Base-by-base conservation (phyloP, 1,284 basidiomycete species). In the Cutaneotrichosporon spelunceum region DNA sequence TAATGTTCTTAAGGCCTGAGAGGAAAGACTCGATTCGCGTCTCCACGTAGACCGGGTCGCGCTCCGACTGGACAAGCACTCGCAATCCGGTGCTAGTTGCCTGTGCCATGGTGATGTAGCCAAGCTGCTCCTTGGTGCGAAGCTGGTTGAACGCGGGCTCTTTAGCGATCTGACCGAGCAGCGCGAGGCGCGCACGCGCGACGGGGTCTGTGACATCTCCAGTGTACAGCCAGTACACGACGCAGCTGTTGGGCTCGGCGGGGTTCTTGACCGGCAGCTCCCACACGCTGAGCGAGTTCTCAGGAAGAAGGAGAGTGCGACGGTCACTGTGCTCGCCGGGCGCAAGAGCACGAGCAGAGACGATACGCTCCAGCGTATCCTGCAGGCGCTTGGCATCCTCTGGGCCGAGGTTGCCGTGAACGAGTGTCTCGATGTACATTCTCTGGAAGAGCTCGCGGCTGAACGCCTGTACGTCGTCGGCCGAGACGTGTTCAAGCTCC, bases 61-160 rank as follows among this genome's bases (percentile, higher is more conserved):
- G 87, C 80, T 98, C 94, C 68, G 89, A 92, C 81, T 99, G 96
- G 30, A 99, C 85, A 9, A 94, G 81, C 57, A 99, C 85, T n/a
- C 91, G 85, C 68, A 96, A 80, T 11, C 93, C 94, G 13, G 88
- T 87, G 27, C 84, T 72, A 48, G 87, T 75, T 39, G 81, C 78
- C 0, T 83, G 82, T 59, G 85, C 85, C 53, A 81, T 84, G 45
- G 93, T 91, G 54, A 95, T 84, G 75, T 99, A 99, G 13, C 96
- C 96, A 0, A 99, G 84, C 78, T 99, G 96, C 76, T 99, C 93
- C 76, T 93, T 88, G 2, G 95, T 98, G n/a, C 96, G 87, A 45
- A 99, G 84, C 39, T 88, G 82, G 73, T 96, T 89, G 80, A 99
- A 99, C n/a, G 88, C 85, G 0, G 95, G 94, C 72, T 99, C 96